These are phyloP conservation scores for Bolboschoenoplectus hybrid DNA, from an alignment of 202 grass and related monocot genomes.

Conservation along the genomic window DNA sequence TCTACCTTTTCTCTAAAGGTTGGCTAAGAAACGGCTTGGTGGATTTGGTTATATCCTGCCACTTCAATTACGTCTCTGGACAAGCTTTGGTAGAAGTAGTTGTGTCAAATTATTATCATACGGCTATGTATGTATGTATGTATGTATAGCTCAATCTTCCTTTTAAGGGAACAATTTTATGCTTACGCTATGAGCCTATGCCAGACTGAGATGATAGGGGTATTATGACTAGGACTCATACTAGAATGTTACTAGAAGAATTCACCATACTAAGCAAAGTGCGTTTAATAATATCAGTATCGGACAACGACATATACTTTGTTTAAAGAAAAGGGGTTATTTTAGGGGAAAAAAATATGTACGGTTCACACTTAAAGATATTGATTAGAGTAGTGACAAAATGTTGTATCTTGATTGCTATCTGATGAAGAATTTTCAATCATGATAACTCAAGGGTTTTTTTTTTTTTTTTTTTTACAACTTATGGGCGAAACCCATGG, in stretches of 20 bases:
- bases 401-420: not conserved
- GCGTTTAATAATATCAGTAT: conserved; percentile 1
- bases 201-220: not conserved
- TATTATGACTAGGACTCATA: conserved; percentile 2
- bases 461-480: not conserved
- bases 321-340: not conserved
- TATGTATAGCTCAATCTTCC: not conserved
- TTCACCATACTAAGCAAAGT: not conserved
- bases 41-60: conserved; percentile 21
- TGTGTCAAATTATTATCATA: not conserved
- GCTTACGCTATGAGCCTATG: not conserved
- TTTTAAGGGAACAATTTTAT: conserved; percentile 18
- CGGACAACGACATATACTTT: not conserved
- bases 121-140: not conserved
- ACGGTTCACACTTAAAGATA: not conserved
- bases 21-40: not conserved
- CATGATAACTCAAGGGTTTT: not conserved
- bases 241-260: not conserved
- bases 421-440: not conserved
- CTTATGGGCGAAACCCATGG: not conserved
- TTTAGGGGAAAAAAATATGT: not conserved
- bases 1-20: not conserved
- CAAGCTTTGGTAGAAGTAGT: conserved; percentile 15
- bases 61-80: not conserved
- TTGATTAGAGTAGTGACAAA: not conserved